phyloP scores from a whole-genome alignment of 768 basidiomycete genomes.

The Dacryopinax primogenitus region DNA sequence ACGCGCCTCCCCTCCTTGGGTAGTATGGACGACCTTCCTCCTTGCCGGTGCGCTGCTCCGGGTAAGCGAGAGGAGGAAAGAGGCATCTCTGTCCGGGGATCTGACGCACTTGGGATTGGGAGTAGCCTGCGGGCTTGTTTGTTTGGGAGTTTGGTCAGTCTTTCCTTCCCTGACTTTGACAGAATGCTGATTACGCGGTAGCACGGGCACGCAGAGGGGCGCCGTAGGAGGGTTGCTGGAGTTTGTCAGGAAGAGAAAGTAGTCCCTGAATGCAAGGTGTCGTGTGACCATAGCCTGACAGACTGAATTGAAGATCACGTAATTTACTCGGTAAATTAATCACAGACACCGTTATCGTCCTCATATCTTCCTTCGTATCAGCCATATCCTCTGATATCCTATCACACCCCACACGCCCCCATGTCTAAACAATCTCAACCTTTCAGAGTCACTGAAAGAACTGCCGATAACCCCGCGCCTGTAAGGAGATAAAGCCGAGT shows the following conservation, averaged over 20 bases:
- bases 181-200: background rate
- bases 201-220: background rate
- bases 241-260: background rate
- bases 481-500: too few relatives aligned
- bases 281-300: too few relatives aligned
- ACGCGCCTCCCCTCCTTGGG: slow-evolving; percentile 1
- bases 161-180: background rate
- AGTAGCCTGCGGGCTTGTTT: slow-evolving; percentile 8
- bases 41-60: slow-evolving; percentile 46
- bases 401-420: too few relatives aligned
- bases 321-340: too few relatives aligned
- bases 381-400: too few relatives aligned
- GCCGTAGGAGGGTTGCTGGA: background rate
- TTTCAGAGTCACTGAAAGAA: too few relatives aligned
- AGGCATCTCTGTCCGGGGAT: background rate
- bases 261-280: too few relatives aligned
- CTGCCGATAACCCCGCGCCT: too few relatives aligned
- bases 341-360: too few relatives aligned
- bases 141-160: slow-evolving; percentile 15
- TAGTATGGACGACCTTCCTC: slow-evolving; percentile 7
- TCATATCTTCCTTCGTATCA: too few relatives aligned
- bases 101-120: slow-evolving; percentile 14
- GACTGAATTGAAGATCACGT: too few relatives aligned
- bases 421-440: too few relatives aligned
- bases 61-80: slow-evolving; percentile 47